phyloP scores from a whole-genome alignment of 495 filamentous ascomycete genomes.

The Hypoxylon fragiforme region DNA sequence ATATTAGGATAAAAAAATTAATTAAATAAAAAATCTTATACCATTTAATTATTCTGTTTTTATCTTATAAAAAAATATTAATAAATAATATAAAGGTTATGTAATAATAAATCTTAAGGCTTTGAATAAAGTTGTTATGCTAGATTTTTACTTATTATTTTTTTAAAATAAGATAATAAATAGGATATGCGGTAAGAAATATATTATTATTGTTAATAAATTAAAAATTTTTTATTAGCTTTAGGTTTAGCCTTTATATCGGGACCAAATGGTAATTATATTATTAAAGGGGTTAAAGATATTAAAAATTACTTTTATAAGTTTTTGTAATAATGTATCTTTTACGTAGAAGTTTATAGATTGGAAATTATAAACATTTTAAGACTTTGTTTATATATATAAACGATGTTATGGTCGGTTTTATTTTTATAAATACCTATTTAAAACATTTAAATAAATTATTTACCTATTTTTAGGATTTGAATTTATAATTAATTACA shows the following conservation, averaged over 20 bases:
- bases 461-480: background rate
- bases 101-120: background rate
- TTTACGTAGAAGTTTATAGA: background rate
- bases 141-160: background rate
- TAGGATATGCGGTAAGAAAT: background rate
- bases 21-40: background rate
- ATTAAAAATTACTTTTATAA: background rate
- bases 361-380: background rate
- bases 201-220: background rate
- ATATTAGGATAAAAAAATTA: background rate
- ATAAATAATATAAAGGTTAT: background rate
- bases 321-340: background rate
- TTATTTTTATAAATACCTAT: background rate
- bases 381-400: background rate
- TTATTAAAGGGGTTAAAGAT: background rate
- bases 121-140: background rate
- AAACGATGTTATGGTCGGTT: too few relatives aligned
- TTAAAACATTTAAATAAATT: background rate
- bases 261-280: background rate
- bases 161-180: background rate
- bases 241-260: background rate
- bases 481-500: background rate
- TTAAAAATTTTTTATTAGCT: background rate
- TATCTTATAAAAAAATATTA: background rate
- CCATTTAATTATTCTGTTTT: background rate